Base-by-base conservation (phyloP, 495 filamentous ascomycete species). In the Hypomontagnella submonticulosa region DNA sequence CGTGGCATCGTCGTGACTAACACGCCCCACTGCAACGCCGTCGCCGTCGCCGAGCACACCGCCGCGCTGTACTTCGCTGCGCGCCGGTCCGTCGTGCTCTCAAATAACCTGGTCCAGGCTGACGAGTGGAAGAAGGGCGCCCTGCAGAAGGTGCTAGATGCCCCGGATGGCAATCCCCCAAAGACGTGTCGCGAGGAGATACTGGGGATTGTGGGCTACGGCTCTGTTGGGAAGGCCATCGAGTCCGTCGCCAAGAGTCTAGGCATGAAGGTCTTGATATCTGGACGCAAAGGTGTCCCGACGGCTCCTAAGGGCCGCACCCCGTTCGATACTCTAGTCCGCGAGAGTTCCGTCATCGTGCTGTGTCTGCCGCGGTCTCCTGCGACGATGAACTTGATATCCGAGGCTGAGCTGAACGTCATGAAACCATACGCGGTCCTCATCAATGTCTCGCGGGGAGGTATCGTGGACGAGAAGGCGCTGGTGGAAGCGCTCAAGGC, bases 391-490 rank as follows among this genome's bases (percentile, higher is more conserved):
- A 76, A 81, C 42, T 64, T 85, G 47, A 76, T 89, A 38, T 76
- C 75, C 0, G 67, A 66, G 0, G 57, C 73, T 0, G 85, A 88
- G 69, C 72, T 89, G 10, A 27, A 58, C n/a, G 42, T 71, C 10
- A 86, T 89, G 83, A 73, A 70, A 10, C 61, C 71, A 0, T 73
- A 82, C 34, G 75, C 80, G 3, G 53, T 88, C 12, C 16, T 89
- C 9, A 71, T 87, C 47, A 88, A 89, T 66, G 79, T 86, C 38
- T 79, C 82, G 4, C 75, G 85, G 2, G 85, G 85, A 2, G 85
- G 85, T 0, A 83, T 87, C 54, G 81, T 88, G 4, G 77, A 87
- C 51, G 85, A 89, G 63, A 40, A 48, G 3, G 83, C 80, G 0
- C 62, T 87, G 0, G 70, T 82, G 1, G 60, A 73, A 16, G 85